These are phyloP conservation scores for Leccinum variicolor DNA, from an alignment of 768 basidiomycete species.

Conservation along the genomic window DNA sequence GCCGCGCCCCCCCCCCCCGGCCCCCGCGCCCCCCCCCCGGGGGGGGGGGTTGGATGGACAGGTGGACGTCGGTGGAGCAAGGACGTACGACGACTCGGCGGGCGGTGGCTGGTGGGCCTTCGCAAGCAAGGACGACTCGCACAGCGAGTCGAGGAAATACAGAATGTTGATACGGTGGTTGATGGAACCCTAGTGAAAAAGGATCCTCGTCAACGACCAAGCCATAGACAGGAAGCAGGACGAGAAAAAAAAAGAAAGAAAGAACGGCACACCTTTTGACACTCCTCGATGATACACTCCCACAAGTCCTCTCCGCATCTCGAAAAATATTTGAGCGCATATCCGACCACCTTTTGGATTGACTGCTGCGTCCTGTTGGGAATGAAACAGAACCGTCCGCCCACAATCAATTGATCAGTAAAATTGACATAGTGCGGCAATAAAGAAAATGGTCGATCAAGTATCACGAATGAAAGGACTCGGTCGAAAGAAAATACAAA, in stretches of 20 bases:
- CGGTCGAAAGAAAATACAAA: slow-evolving; percentile 33
- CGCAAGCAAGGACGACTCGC: slow-evolving; percentile 71
- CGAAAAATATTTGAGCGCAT: slow-evolving; percentile 79
- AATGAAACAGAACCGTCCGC: no score
- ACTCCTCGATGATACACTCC: slow-evolving; percentile 92
- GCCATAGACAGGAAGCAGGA: not conserved
- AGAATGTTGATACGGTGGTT: slow-evolving; percentile 93
- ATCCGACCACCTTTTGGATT: slow-evolving; percentile 79
- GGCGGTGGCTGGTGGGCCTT: slow-evolving; percentile 45
- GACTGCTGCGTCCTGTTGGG: no score
- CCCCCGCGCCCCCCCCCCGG: no score
- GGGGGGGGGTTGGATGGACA: no score
- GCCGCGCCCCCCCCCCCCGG: no score
- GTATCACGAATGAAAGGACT: no score
- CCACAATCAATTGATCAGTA: no score
- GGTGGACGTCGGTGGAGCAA: not conserved
- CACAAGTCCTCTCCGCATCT: slow-evolving; percentile 90
- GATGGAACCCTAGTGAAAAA: slow-evolving; percentile 62
- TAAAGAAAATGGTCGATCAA: no score
- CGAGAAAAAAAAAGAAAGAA: not conserved
- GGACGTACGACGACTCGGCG: no score
- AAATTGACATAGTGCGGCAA: no score
- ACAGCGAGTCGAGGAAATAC: slow-evolving; percentile 86
- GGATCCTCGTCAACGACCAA: not conserved
- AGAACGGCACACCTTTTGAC: slow-evolving; percentile 65